A percentile compares a stretch with the other conserved stretches of the same genome.
Conservation (phyloP, 495 filamentous ascomycete genomes). For the Cudoniella acicularis region DNA sequence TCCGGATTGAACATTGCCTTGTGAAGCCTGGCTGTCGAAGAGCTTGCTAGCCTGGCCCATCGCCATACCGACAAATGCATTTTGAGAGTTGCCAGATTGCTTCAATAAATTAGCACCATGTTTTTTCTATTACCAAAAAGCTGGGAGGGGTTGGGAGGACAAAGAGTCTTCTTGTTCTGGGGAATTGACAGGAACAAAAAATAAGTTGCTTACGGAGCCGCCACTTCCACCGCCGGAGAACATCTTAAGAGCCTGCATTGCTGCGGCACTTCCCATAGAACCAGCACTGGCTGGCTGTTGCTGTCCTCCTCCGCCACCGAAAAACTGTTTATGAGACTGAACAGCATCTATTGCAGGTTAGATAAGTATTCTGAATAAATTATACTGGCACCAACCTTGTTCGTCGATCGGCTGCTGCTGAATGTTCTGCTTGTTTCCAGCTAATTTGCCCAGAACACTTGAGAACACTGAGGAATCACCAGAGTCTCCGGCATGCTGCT, state of each 20-base stretch:
- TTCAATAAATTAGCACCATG: no score
- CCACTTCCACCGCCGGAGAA: constrained; percentile 44
- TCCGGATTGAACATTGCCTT: constrained; percentile 40
- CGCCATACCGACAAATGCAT: constrained; percentile 48
- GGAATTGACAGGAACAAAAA: no score
- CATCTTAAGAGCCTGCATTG: constrained; percentile 67
- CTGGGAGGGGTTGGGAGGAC: no score
- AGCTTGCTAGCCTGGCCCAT: constrained; percentile 53
- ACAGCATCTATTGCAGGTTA: constrained; percentile 39
- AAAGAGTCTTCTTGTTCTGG: no score
- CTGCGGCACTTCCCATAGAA: constrained; percentile 55
- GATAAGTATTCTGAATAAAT: neutral
- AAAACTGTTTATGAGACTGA: constrained; percentile 50
- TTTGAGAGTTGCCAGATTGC: constrained; percentile 23
- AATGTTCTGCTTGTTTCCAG: constrained; percentile 45
- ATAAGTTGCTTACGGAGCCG: no score
- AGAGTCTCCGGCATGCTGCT: constrained; percentile 44
- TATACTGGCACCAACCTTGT: constrained; percentile 33
- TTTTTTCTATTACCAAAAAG: no score
- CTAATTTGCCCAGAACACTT: constrained; percentile 42
- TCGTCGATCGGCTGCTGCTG: constrained; percentile 57
- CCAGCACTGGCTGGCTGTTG: constrained; percentile 33
- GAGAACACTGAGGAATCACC: constrained; percentile 49
- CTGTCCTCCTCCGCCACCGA: constrained; percentile 36
- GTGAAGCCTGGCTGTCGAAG: constrained; percentile 44